phyloP scores from a whole-genome alignment of 495 filamentous ascomycete genomes.

The Chaetomium fimeti region DNA sequence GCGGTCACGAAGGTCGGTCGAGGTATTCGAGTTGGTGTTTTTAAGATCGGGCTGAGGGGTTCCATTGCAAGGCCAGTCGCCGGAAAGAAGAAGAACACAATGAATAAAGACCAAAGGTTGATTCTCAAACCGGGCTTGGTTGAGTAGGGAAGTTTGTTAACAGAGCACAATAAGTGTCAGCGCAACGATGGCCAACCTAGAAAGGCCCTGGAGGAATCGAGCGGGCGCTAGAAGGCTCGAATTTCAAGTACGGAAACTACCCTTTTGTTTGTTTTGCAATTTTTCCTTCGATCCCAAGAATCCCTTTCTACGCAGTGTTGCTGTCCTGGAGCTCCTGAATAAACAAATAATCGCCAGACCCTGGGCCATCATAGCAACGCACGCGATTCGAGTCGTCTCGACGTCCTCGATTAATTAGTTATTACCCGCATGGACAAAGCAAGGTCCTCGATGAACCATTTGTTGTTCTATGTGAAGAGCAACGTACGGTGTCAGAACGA shows the following conservation, averaged over 20 bases:
- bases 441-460: not conserved
- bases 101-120: not conserved
- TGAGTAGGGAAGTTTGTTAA: too few species aligned
- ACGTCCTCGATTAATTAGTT: not conserved
- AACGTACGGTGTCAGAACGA: not conserved
- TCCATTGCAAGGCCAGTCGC: not conserved
- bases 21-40: slow-evolving; percentile 16
- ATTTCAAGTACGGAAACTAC: not conserved
- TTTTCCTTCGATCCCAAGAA: not conserved
- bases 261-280: not conserved
- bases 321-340: not conserved
- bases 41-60: not conserved
- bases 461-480: not conserved
- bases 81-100: not conserved
- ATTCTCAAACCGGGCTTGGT: not conserved
- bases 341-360: not conserved
- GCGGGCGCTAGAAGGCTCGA: not conserved
- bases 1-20: slow-evolving; percentile 15
- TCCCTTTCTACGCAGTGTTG: too few species aligned
- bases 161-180: not conserved
- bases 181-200: not conserved
- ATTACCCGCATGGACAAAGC: not conserved
- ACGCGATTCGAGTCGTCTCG: not conserved
- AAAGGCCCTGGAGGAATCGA: not conserved
- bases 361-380: not conserved